These are phyloP conservation scores for Helminthosporium solani DNA, from an alignment of 2,329 filamentous ascomycete genomes.

Conservation along the genomic window DNA sequence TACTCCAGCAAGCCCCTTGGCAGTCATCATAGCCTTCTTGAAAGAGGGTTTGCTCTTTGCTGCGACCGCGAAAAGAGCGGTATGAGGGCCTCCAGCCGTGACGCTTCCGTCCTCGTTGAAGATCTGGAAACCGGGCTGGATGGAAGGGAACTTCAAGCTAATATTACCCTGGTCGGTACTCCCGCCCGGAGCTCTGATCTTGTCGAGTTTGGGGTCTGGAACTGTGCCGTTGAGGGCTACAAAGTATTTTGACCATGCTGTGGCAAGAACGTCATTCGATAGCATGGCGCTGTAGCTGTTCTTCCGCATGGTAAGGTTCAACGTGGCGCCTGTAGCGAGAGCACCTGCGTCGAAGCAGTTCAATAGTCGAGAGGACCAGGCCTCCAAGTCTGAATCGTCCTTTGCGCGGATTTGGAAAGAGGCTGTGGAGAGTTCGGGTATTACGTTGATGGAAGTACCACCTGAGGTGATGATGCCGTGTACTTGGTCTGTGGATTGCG, in stretches of 20 bases:
- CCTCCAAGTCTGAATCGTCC: constrained; percentile 27
- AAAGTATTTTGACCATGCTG: constrained; percentile 32
- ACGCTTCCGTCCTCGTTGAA: constrained; percentile 41
- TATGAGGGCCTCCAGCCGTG: constrained; percentile 39
- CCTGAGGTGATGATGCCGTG: constrained; percentile 34
- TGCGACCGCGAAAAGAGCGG: constrained; percentile 42
- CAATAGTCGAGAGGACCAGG: constrained; percentile 32
- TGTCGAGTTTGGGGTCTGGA: constrained; percentile 12
- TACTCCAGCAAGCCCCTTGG: constrained; percentile 33
- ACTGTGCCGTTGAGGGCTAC: constrained; percentile 14
- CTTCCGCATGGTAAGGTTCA: constrained; percentile 47
- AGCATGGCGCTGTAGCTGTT: constrained; percentile 55
- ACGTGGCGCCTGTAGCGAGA: constrained; percentile 51
- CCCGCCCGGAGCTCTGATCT: constrained; percentile 33
- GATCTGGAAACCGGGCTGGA: constrained; percentile 57
- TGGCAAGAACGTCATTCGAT: constrained; percentile 53
- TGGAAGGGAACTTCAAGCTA: constrained; percentile 52
- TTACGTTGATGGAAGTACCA: constrained; percentile 38
- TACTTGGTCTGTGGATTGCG: constrained; percentile 43
- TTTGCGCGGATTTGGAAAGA: constrained; percentile 41
- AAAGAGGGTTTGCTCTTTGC: constrained; percentile 41
- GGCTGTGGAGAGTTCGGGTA: constrained; percentile 43
- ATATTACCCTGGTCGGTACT: constrained; percentile 63
- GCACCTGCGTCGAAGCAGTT: constrained; percentile 52
- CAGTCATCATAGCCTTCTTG: constrained; percentile 33